phyloP scores from a whole-genome alignment of 202 grass and related monocot genomes.

The Hordeum pubiflorum region DNA sequence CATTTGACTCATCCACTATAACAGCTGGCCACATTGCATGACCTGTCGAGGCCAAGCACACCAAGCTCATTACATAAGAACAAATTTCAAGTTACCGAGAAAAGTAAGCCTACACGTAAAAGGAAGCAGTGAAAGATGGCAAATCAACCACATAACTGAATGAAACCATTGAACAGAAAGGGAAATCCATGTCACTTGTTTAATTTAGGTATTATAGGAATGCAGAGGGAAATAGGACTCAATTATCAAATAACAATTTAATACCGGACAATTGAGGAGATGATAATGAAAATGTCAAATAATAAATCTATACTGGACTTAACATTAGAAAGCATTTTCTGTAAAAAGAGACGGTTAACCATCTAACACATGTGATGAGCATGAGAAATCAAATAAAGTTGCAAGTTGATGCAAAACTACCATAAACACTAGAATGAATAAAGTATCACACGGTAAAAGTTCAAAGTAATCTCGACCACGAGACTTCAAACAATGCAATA shows the following conservation, averaged over 20 bases:
- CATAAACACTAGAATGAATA: not conserved
- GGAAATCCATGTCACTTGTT: not conserved
- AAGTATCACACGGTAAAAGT: not conserved
- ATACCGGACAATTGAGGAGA: not conserved
- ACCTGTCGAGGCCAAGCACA: conserved; percentile 48
- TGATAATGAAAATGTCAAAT: not conserved
- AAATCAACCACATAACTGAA: not conserved
- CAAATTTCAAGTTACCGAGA: not conserved
- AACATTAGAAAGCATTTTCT: not conserved
- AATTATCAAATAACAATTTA: not conserved
- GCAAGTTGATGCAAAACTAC: conserved; percentile 6
- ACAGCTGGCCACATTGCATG: conserved; percentile 98
- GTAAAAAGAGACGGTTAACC: not conserved
- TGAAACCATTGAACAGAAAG: conserved; percentile 5
- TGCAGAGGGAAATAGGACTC: not conserved
- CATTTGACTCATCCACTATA: conserved; percentile 76
- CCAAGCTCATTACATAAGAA: not conserved
- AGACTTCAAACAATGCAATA: not conserved
- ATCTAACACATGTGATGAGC: too few species aligned
- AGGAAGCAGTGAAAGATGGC: conserved; percentile 1
- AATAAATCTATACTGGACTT: not conserved
- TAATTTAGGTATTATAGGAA: conserved; percentile 4
- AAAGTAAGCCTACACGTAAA: not conserved
- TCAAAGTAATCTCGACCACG: not conserved
- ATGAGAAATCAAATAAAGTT: not conserved